Evolutionary conservation across 1,284 basidiomycete genomes (phyloP).

Genomic region (Cutaneotrichosporon mucoides): DNA sequence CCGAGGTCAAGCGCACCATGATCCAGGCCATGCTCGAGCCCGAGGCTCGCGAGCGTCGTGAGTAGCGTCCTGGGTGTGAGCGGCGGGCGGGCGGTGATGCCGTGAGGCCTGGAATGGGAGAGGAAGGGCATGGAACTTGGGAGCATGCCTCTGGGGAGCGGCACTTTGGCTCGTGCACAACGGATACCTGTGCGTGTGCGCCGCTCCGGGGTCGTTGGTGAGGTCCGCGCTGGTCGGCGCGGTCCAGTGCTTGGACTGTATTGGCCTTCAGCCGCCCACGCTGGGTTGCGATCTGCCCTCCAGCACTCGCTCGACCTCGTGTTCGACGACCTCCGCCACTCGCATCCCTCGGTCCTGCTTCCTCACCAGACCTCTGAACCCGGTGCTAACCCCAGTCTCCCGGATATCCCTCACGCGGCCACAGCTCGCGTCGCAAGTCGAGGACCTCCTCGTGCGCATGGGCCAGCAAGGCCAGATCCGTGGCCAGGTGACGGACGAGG

Average conservation of each 20-base stretch:
- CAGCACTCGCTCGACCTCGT: neutral
- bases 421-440: slow-evolving; percentile 78
- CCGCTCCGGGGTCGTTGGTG: no score
- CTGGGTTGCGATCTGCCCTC: no score
- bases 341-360: neutral
- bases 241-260: no score
- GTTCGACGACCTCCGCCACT: neutral
- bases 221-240: no score
- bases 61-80: slow-evolving; percentile 65
- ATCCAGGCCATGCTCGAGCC: slow-evolving; percentile 84
- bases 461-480: slow-evolving; percentile 87
- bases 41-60: slow-evolving; percentile 85
- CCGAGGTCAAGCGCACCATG: slow-evolving; percentile 66
- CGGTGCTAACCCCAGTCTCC: slow-evolving; percentile 57
- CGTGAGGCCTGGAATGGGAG: neutral
- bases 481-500: slow-evolving; percentile 77
- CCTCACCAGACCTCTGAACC: neutral
- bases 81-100: neutral
- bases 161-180: no score
- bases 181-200: no score
- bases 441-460: slow-evolving; percentile 80
- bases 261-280: neutral
- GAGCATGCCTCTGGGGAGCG: neutral
- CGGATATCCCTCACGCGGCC: slow-evolving; percentile 91
- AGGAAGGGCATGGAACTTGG: neutral